Conservation (phyloP, 2,329 filamentous ascomycete genomes). For the Colletotrichum zoysiae region DNA sequence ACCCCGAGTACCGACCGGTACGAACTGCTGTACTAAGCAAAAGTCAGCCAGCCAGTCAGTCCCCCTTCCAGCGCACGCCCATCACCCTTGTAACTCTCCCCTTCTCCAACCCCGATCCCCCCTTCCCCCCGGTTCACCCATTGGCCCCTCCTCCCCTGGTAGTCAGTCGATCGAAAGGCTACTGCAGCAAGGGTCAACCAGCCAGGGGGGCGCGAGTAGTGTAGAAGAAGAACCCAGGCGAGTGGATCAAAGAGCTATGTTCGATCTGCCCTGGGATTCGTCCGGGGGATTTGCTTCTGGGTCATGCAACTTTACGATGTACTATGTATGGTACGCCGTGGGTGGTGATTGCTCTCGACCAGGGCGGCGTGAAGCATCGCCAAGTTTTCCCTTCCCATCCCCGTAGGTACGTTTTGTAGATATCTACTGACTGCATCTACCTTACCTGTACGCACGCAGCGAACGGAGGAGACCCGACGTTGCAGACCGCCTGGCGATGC, state of each 20-base stretch:
- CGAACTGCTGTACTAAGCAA: too few relatives aligned
- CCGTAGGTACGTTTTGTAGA: not conserved
- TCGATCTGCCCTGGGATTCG: slow-evolving; percentile 42
- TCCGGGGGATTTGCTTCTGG: slow-evolving; percentile 25
- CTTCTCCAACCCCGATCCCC: slow-evolving; percentile 7
- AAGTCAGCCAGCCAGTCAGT: not conserved
- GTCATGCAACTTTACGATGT: slow-evolving; percentile 17
- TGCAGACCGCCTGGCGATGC: not conserved
- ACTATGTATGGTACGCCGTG: not conserved
- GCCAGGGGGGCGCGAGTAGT: slow-evolving; percentile 16
- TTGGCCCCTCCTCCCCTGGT: slow-evolving; percentile 24
- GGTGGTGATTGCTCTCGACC: not conserved
- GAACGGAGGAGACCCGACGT: slow-evolving; percentile 6
- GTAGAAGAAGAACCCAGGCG: slow-evolving; percentile 34
- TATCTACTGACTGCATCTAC: too few relatives aligned
- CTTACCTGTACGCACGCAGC: slow-evolving; percentile 14
- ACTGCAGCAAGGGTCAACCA: slow-evolving; percentile 33
- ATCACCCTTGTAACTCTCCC: not conserved
- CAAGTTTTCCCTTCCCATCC: not conserved
- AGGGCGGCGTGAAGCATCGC: not conserved
- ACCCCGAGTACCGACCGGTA: too few relatives aligned
- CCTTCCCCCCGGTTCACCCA: slow-evolving; percentile 10
- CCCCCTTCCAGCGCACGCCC: slow-evolving; percentile 1
- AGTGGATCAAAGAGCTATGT: slow-evolving; percentile 39
- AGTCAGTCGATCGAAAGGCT: slow-evolving; percentile 36